A percentile compares a stretch with the other conserved stretches of the same genome.
Conservation (phyloP, 345 rosid genomes). For the Noccaea bulbosa region DNA sequence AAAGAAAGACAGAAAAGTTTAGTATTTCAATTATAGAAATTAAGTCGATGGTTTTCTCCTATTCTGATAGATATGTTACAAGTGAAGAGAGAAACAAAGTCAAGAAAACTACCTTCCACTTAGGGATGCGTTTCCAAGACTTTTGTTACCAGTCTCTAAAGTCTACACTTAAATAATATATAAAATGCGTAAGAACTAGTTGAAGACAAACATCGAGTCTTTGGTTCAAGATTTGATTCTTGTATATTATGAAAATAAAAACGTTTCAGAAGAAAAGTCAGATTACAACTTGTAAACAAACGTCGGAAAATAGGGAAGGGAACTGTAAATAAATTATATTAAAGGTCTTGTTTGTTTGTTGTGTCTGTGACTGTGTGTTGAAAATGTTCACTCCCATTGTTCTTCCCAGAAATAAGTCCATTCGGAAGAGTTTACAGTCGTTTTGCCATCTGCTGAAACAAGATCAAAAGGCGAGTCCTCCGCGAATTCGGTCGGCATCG, state of each 20-base stretch:
- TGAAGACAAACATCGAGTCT: no score
- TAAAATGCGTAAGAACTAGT: no score
- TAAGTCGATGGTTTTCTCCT: neutral
- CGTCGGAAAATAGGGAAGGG: constrained; percentile 1
- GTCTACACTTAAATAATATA: no score
- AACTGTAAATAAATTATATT: neutral
- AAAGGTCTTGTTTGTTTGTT: constrained; percentile 9
- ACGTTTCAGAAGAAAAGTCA: neutral
- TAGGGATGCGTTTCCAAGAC: no score
- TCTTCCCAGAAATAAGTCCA: constrained; percentile 85
- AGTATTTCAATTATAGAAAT: neutral
- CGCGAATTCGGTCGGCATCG: constrained; percentile 80
- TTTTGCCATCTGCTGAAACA: constrained; percentile 78
- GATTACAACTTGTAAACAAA: constrained; percentile 8
- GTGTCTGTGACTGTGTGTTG: constrained; percentile 17
- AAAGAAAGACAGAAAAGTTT: neutral
- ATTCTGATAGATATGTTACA: neutral
- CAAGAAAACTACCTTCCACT: no score
- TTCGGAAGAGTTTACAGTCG: constrained; percentile 71
- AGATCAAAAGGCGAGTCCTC: constrained; percentile 81
- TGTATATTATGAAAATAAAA: neutral
- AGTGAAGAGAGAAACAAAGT: neutral
- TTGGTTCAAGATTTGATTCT: no score
- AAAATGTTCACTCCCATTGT: constrained; percentile 67
- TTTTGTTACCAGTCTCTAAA: no score